Evolutionary conservation across 2,329 filamentous ascomycete species (phyloP).

Genomic region (Aspergillus pseudoglaucus): DNA sequence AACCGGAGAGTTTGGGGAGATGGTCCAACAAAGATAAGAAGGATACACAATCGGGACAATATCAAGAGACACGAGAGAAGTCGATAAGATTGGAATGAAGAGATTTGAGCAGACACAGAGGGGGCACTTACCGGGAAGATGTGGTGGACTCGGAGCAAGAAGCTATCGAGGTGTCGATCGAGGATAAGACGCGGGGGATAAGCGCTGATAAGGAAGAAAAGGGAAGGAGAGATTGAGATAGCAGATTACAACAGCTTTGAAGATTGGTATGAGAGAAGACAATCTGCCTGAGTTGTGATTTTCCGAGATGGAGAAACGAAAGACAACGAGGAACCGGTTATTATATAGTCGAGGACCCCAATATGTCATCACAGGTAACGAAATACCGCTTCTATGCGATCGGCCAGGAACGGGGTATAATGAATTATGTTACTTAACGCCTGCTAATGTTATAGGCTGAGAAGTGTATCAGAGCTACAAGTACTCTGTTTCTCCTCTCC

Average conservation of each 20-base stretch:
- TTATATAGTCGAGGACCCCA: slow-evolving; percentile 5
- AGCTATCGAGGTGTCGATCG: not conserved
- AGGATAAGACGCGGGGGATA: not conserved
- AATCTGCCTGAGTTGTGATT: too few species aligned
- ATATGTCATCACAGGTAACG: not conserved
- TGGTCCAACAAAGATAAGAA: slow-evolving; percentile 8
- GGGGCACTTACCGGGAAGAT: not conserved
- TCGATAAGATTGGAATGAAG: slow-evolving; percentile 1
- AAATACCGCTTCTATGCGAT: slow-evolving; percentile 20
- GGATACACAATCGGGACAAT: not conserved
- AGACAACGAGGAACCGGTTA: not conserved
- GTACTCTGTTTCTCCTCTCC: not conserved
- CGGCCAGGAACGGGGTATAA: slow-evolving; percentile 16
- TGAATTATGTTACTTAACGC: not conserved
- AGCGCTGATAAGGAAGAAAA: slow-evolving; percentile 4
- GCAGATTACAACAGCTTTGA: not conserved
- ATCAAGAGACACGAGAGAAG: not conserved
- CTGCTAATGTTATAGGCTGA: not conserved
- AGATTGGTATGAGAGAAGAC: not conserved
- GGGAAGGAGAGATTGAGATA: not conserved
- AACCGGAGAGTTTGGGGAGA: not conserved
- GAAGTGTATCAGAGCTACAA: not conserved
- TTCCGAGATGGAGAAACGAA: not conserved
- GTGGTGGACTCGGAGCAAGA: not conserved
- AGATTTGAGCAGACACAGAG: slow-evolving; percentile 1